Percentiles rank a stretch among this genome's conserved stretches.
phyloP scores from a whole-genome alignment of 2,329 filamentous ascomycete genomes.

The Fusarium falciforme region DNA sequence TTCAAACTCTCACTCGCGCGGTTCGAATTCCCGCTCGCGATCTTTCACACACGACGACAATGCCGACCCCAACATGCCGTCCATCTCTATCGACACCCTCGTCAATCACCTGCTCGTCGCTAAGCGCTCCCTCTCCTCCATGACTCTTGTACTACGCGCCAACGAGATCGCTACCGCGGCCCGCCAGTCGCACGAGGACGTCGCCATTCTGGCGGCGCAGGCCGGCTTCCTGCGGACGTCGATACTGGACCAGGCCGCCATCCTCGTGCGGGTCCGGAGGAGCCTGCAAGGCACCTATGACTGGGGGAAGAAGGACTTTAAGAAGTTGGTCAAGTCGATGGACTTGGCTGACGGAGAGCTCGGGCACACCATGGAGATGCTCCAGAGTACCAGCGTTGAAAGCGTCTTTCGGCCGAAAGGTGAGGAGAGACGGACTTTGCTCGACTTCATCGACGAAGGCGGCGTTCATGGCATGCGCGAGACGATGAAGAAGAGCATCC shows the following conservation, averaged over 20 bases:
- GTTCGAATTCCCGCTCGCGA: constrained; percentile 39
- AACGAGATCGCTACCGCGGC: constrained; percentile 86
- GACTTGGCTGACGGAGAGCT: constrained; percentile 75
- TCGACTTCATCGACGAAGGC: constrained; percentile 82
- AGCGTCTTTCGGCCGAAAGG: constrained; percentile 68
- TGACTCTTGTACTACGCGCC: constrained; percentile 84
- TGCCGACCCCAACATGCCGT: constrained; percentile 15
- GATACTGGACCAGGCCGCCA: constrained; percentile 66
- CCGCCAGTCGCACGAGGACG: constrained; percentile 80
- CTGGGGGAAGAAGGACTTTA: constrained; percentile 69
- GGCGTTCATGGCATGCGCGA: constrained; percentile 74
- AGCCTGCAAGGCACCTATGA: constrained; percentile 68
- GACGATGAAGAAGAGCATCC: constrained; percentile 76
- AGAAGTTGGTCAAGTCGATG: constrained; percentile 70
- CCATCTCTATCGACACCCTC: constrained; percentile 74
- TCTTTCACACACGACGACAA: constrained; percentile 36
- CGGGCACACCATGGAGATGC: constrained; percentile 72
- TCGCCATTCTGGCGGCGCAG: constrained; percentile 77
- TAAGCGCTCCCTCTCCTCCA: constrained; percentile 87
- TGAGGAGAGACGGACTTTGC: constrained; percentile 70
- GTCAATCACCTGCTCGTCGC: constrained; percentile 87
- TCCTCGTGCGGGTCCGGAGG: constrained; percentile 63
- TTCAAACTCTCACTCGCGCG: constrained; percentile 44
- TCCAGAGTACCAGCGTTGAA: constrained; percentile 74
- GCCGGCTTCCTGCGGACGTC: constrained; percentile 74